A percentile compares a stretch with the other conserved stretches of the same genome.
These are phyloP conservation scores for Clonostachys chloroleuca DNA, from an alignment of 2,329 filamentous ascomycete species.

Conservation along the genomic window DNA sequence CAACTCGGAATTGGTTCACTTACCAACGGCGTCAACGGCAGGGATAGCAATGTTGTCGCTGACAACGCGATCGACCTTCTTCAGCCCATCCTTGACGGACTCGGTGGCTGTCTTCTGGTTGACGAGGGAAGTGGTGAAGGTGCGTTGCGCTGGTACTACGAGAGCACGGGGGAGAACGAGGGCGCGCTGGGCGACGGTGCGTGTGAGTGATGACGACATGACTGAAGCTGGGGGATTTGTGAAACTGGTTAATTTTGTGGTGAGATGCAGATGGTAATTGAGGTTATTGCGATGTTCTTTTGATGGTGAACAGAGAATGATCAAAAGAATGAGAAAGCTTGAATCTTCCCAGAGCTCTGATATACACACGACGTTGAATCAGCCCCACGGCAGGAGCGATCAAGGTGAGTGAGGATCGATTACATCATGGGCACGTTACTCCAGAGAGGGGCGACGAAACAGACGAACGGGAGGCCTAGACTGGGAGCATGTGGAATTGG, in stretches of 20 bases:
- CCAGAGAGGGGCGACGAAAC: no score
- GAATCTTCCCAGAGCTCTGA: background rate
- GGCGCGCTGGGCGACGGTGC: slow-evolving; percentile 36
- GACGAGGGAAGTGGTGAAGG: slow-evolving; percentile 43
- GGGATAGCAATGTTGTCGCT: slow-evolving; percentile 54
- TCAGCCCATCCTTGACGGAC: slow-evolving; percentile 53
- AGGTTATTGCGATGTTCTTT: background rate
- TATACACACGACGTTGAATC: background rate
- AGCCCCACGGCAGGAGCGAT: background rate
- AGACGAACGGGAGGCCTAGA: no score
- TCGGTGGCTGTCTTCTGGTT: slow-evolving; percentile 46
- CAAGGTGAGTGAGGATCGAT: background rate
- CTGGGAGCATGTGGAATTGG: no score
- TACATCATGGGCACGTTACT: no score
- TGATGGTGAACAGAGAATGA: background rate
- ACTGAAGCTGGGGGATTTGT: slow-evolving; percentile 2
- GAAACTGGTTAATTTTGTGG: background rate
- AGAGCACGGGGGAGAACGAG: slow-evolving; percentile 30
- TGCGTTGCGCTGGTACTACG: slow-evolving; percentile 19
- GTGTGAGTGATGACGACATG: slow-evolving; percentile 50
- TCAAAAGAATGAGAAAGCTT: background rate
- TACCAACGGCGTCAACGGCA: slow-evolving; percentile 55
- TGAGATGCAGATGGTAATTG: background rate
- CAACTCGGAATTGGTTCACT: slow-evolving; percentile 14
- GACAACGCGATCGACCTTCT: slow-evolving; percentile 55